Evolutionary conservation across 805 yeast genomes (phyloP), one percentile per base, ranked within the genome.

Genomic region (Kuraishia hungarica): DNA sequence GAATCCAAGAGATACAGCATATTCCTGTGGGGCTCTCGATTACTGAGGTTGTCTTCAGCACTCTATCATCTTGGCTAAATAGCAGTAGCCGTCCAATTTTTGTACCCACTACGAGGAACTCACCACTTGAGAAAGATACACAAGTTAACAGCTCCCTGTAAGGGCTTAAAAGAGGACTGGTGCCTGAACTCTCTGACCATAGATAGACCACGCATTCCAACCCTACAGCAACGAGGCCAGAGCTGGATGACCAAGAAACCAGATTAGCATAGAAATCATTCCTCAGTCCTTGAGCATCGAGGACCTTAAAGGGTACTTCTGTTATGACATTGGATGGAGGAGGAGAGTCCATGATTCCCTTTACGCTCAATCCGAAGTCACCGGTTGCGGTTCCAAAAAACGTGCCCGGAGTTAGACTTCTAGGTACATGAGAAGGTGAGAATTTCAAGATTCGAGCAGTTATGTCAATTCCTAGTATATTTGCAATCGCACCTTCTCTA

Each of bases 241-340:
- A 68, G 17, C 60, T 61, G 7, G 64, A 64, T 0, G 91, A 82
- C 96, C 96, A 89, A 4, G 89, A 79, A 0, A 89, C 78, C 54
- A 87, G 71, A 63, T 87, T 87, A 1, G 89, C 78, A 67, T 89
- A 90, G 63, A 84, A 89, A 65, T 90, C 96, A 66, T 88, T 85
- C 57, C 86, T 71, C 54, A 89, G 67, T 1, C 82, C 82, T 0
- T 91, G 91, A 0, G 94, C 92, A 63, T 81, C 86, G 20, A 84
- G 66, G 0, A 82, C 82, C 57, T 79, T 73, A 58, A 68, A 79
- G 0, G 85, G 80, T 20, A 69, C 68, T 23, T 71, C 74, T 2
- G 76, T 64, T 53, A 67, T 69, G 7, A 71, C 58, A 39, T 64
- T 61, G 17, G 17, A 35, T 17, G 4, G n/a, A 8, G 17, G n/a